Percentiles rank a stretch among this genome's conserved stretches.
These are phyloP conservation scores for Salpingoeca rosetta DNA, from an alignment of 78 protist genomes.

Conservation along the genomic window DNA sequence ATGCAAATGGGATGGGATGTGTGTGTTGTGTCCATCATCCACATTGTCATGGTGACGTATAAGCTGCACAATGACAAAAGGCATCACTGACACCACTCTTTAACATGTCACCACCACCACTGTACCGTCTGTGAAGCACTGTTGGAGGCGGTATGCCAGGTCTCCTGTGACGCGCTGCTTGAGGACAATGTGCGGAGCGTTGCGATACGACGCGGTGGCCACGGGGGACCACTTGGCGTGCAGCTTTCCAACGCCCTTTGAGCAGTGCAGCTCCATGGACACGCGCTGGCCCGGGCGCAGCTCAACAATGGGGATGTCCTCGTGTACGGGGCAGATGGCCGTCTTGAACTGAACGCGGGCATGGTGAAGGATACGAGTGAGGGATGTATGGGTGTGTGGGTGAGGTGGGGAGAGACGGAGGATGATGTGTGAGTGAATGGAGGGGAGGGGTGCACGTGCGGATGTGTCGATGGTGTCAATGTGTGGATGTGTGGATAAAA, in stretches of 20 bases:
- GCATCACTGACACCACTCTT: background rate
- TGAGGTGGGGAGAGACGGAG: no score
- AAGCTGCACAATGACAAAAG: background rate
- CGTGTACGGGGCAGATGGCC: slow-evolving; percentile 62
- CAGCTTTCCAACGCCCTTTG: slow-evolving; percentile 68
- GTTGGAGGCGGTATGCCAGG: slow-evolving; percentile 41
- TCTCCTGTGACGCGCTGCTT: slow-evolving; percentile 37
- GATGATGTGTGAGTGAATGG: no score
- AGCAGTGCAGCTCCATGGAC: slow-evolving; percentile 4
- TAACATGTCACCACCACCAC: background rate
- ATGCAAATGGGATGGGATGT: background rate
- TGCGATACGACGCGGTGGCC: slow-evolving; percentile 82
- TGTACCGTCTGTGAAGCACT: slow-evolving; percentile 48
- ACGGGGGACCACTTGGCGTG: slow-evolving; percentile 96
- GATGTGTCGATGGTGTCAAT: background rate
- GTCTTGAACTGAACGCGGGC: no score
- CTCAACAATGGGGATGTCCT: slow-evolving; percentile 77
- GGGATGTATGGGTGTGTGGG: background rate
- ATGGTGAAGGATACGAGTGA: background rate
- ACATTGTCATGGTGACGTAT: background rate
- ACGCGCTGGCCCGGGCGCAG: slow-evolving; percentile 71
- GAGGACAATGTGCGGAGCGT: slow-evolving; percentile 67
- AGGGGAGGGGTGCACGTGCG: background rate
- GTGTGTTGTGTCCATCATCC: background rate
- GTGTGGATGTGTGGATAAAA: background rate